Evolutionary conservation across 2,329 filamentous ascomycete species (phyloP).

Genomic region (Diplodia mutila): DNA sequence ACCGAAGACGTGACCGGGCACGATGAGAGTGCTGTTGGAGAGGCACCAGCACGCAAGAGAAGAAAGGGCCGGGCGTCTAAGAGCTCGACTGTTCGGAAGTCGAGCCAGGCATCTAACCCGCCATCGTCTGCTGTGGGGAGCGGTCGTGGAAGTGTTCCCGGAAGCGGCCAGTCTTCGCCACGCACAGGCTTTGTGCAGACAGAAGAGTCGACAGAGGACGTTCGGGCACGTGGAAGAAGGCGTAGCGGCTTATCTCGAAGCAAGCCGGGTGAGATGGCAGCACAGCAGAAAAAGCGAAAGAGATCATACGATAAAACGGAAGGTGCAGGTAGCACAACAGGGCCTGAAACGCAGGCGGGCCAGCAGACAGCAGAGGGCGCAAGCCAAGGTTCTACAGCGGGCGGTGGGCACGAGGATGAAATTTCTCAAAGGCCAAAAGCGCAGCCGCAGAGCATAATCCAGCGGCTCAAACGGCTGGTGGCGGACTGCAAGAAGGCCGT

Average conservation of each 20-base stretch:
- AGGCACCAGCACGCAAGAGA: slow-evolving; percentile 19
- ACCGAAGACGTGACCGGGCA: neutral
- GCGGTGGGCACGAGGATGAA: neutral
- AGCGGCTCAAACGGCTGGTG: slow-evolving; percentile 60
- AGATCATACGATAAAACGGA: slow-evolving; percentile 14
- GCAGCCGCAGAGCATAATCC: slow-evolving; percentile 56
- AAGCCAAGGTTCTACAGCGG: slow-evolving; percentile 20
- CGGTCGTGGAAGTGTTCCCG: slow-evolving; percentile 11
- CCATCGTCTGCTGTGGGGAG: slow-evolving; percentile 16
- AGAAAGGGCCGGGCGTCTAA: slow-evolving; percentile 1
- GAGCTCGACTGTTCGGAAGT: slow-evolving; percentile 23
- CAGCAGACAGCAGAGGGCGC: neutral
- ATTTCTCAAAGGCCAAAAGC: slow-evolving; percentile 2
- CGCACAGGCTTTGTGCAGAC: neutral
- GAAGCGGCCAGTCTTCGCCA: neutral
- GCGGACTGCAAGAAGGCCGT: slow-evolving; percentile 62
- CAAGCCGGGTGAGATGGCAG: neutral
- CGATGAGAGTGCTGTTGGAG: neutral
- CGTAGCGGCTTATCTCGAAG: neutral
- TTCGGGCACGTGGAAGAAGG: neutral
- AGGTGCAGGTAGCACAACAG: slow-evolving; percentile 19
- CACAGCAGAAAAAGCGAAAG: slow-evolving; percentile 2
- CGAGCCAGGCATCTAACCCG: slow-evolving; percentile 25
- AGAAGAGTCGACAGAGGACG: neutral
- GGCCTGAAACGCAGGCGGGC: slow-evolving; percentile 5